A percentile compares a stretch with the other conserved stretches of the same genome.
Evolutionary conservation across 1,284 basidiomycete species (phyloP).

Genomic region (Sanghuangporus weigelae): DNA sequence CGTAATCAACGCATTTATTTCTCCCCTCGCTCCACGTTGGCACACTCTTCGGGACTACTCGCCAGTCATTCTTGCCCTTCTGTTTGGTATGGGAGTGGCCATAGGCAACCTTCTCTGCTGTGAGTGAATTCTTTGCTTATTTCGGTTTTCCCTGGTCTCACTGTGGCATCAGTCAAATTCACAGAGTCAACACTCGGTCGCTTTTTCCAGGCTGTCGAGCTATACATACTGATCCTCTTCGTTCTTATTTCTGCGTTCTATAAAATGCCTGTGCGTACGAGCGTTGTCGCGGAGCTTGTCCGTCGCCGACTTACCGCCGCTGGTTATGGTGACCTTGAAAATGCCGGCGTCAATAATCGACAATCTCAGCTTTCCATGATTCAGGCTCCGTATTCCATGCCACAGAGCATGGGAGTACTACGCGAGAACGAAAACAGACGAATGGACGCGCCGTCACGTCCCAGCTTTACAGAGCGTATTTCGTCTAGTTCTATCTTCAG

Average conservation of each 20-base stretch:
- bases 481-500: conserved; percentile 12
- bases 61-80: conserved; percentile 46
- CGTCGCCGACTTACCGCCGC: conserved; percentile 19
- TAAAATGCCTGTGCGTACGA: conserved; percentile 22
- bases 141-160: background rate
- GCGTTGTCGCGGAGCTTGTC: conserved; percentile 22
- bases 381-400: conserved; percentile 4
- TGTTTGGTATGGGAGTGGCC: conserved; percentile 47
- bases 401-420: background rate
- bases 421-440: background rate
- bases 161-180: conserved; percentile 46
- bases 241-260: conserved; percentile 50
- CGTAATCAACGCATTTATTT: conserved; percentile 49
- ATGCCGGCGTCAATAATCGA: background rate
- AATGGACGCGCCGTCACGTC: conserved; percentile 1
- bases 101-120: conserved; percentile 54
- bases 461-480: conserved; percentile 14
- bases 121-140: conserved; percentile 33
- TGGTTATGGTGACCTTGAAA: conserved; percentile 7
- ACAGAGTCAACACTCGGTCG: conserved; percentile 67
- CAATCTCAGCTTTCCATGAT: conserved; percentile 12
- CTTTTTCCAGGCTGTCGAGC: conserved; percentile 59
- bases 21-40: conserved; percentile 35
- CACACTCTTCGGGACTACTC: conserved; percentile 44
- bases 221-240: conserved; percentile 59